Conservation (phyloP, 306 rosid genomes). For the Potentilla sterilis region DNA sequence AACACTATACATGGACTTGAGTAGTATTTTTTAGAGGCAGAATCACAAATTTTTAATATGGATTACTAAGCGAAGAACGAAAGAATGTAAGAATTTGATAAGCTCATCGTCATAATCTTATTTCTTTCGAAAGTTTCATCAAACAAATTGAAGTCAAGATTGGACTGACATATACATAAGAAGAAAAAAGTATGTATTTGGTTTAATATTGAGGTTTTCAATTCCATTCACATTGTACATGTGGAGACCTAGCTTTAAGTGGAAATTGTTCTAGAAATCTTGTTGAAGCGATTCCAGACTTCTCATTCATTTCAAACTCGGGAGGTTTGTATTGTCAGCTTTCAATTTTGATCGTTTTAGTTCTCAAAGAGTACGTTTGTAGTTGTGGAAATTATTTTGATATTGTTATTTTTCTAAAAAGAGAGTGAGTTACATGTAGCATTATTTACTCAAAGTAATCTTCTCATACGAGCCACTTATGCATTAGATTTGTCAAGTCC, state of each 20-base stretch:
- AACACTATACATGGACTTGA: neutral
- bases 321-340: neutral
- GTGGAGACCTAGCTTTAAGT: neutral
- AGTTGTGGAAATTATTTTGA: neutral
- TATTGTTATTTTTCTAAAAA: neutral
- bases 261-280: neutral
- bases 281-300: neutral
- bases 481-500: neutral
- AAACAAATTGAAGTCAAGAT: neutral
- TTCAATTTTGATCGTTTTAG: no score
- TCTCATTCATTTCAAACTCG: neutral
- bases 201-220: neutral
- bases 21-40: neutral
- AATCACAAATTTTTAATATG: no score
- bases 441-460: neutral
- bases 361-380: no score
- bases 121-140: neutral
- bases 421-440: neutral
- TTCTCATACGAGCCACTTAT: neutral
- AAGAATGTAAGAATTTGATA: no score
- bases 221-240: neutral
- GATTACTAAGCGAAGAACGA: no score
- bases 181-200: no score
- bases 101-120: no score
- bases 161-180: neutral